phyloP scores from a whole-genome alignment of 306 rosid species.

The Cucurbita moschata region DNA sequence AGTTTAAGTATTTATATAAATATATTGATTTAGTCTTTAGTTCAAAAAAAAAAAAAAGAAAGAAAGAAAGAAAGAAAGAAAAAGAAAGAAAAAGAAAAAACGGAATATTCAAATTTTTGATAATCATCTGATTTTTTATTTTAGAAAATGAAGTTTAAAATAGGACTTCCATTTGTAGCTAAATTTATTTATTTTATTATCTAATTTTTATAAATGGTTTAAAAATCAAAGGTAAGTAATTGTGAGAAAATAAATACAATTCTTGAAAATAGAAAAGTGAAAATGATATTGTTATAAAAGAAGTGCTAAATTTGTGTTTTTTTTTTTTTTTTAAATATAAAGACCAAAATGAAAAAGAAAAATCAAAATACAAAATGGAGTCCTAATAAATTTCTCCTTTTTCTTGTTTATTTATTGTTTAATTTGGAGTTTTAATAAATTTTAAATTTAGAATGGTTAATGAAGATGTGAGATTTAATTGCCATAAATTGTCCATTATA shows the following conservation, averaged over 20 bases:
- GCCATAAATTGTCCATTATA: not conserved
- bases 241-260: too few relatives aligned
- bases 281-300: not conserved
- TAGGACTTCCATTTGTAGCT: not conserved
- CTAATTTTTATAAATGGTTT: not conserved
- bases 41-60: not conserved
- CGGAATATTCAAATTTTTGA: not conserved
- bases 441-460: not conserved
- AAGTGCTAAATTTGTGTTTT: not conserved
- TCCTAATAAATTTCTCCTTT: not conserved
- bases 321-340: not conserved
- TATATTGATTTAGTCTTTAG: not conserved
- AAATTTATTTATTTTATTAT: not conserved
- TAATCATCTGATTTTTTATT: not conserved
- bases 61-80: too few relatives aligned
- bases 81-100: too few relatives aligned
- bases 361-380: not conserved
- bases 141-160: not conserved
- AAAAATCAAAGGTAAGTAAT: not conserved
- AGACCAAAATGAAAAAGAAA: not conserved
- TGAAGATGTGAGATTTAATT: not conserved
- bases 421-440: not conserved
- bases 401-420: not conserved
- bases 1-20: not conserved
- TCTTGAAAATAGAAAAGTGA: too few relatives aligned